These are phyloP conservation scores for Phytopythium ostracodes DNA, from an alignment of 352 stramenopile species.

Conservation along the genomic window DNA sequence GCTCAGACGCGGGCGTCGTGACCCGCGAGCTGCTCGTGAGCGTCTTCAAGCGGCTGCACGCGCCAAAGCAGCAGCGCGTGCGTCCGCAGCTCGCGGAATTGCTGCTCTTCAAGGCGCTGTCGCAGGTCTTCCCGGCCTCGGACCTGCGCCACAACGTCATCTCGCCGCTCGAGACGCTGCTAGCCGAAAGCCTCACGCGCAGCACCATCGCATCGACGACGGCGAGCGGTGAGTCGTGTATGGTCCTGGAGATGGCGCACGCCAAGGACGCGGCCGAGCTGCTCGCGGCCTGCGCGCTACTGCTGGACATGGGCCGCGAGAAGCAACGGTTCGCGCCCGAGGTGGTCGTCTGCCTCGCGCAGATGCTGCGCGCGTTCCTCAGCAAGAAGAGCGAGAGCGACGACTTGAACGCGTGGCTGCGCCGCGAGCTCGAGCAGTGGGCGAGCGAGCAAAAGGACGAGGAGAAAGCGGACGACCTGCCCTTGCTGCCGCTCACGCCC, in stretches of 20 bases:
- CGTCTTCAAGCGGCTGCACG: slow-evolving; percentile 86
- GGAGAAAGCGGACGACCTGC: slow-evolving; percentile 18
- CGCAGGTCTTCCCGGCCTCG: slow-evolving; percentile 91
- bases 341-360: slow-evolving; percentile 47
- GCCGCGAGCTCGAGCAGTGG: slow-evolving; percentile 43
- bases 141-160: slow-evolving; percentile 94
- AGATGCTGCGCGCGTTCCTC: slow-evolving; percentile 48
- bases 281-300: slow-evolving; percentile 67
- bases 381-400: slow-evolving; percentile 18
- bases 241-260: slow-evolving; percentile 35
- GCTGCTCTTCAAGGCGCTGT: slow-evolving; percentile 87
- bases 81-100: slow-evolving; percentile 80
- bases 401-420: slow-evolving; percentile 38
- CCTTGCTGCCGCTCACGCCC: slow-evolving; percentile 34
- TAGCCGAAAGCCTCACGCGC: slow-evolving; percentile 87
- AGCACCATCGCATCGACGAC: slow-evolving; percentile 15
- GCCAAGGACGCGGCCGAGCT: slow-evolving; percentile 80
- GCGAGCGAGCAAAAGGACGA: slow-evolving; percentile 10
- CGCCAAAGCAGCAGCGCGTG: slow-evolving; percentile 44
- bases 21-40: slow-evolving; percentile 89
- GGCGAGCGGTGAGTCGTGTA: not conserved
- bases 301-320: slow-evolving; percentile 73
- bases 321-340: slow-evolving; percentile 92
- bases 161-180: slow-evolving; percentile 88
- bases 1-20: slow-evolving; percentile 83